These are phyloP conservation scores for Globisporangium viniferum DNA, from an alignment of 352 stramenopile species.

Conservation along the genomic window DNA sequence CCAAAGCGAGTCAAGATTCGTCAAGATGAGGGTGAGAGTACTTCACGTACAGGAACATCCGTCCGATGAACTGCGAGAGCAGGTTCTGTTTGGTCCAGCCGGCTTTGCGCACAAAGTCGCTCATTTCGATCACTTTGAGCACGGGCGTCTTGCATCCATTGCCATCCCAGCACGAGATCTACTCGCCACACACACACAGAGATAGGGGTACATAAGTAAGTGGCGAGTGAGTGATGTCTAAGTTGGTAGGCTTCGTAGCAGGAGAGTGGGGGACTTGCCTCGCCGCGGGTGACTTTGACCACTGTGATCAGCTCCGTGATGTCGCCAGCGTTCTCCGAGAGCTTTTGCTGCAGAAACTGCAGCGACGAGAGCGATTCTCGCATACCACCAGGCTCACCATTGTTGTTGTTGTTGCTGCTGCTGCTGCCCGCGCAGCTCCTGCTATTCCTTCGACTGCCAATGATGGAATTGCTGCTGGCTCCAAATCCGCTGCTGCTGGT, in stretches of 20 bases:
- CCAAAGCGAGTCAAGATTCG: neutral
- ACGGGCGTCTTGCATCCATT: conserved; percentile 39
- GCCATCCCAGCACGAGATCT: conserved; percentile 74
- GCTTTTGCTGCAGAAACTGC: conserved; percentile 40
- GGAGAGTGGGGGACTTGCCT: conserved; percentile 29
- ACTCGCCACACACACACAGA: conserved; percentile 10
- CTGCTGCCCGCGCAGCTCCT: conserved; percentile 23
- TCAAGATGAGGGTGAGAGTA: neutral
- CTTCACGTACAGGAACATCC: conserved; percentile 49
- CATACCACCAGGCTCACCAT: conserved; percentile 3
- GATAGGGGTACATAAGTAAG: neutral
- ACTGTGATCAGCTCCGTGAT: conserved; percentile 72
- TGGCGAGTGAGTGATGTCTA: neutral
- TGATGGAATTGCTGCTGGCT: conserved; percentile 7
- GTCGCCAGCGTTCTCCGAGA: conserved; percentile 42
- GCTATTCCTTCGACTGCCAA: conserved; percentile 28
- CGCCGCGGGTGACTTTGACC: conserved; percentile 64
- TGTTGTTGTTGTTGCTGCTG: conserved; percentile 19
- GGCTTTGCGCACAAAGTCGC: conserved; percentile 70
- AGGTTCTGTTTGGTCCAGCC: conserved; percentile 68
- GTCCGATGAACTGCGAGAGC: conserved; percentile 70
- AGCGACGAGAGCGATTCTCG: conserved; percentile 34
- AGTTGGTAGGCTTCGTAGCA: neutral
- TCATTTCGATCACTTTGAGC: conserved; percentile 65
- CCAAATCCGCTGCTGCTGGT: neutral